Percentiles rank a stretch among this genome's conserved stretches.
Conservation (phyloP, 345 rosid species). For the Conringia planisiliqua region DNA sequence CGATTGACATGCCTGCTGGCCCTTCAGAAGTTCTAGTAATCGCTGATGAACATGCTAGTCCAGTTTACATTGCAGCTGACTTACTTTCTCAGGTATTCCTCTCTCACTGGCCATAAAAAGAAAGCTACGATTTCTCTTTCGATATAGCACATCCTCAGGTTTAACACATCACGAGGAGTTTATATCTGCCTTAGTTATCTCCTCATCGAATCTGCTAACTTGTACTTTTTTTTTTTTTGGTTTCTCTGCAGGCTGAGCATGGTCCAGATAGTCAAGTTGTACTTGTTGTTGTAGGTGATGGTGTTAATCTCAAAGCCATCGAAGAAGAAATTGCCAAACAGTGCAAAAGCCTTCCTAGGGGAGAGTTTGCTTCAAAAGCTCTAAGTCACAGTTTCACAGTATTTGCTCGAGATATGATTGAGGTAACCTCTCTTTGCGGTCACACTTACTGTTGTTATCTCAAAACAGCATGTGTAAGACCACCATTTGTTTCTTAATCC, state of each 20-base stretch:
- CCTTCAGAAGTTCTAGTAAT: constrained; percentile 96
- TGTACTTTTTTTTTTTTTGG: not conserved
- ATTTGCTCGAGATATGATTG: constrained; percentile 74
- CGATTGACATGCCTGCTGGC: constrained; percentile 99
- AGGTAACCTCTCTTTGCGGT: constrained; percentile 41
- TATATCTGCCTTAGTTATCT: not conserved
- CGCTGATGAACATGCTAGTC: constrained; percentile 78
- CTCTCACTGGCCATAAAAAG: not conserved
- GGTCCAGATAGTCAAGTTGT: constrained; percentile 99
- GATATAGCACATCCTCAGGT: not conserved
- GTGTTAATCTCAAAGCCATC: constrained; percentile 62
- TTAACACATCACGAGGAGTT: not conserved
- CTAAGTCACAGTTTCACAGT: constrained; percentile 78
- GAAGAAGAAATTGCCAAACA: constrained; percentile 81
- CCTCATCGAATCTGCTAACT: too few species aligned
- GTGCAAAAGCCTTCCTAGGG: constrained; percentile 72
- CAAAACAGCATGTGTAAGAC: not conserved
- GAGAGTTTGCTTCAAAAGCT: constrained; percentile 81
- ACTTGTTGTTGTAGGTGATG: constrained; percentile 79
- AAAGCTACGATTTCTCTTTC: not conserved
- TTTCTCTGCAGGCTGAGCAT: constrained; percentile 75
- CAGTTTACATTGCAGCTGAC: constrained; percentile 91
- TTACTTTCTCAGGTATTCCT: constrained; percentile 83
- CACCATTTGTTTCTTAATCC: not conserved
- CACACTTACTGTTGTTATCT: constrained; percentile 1